Percentiles rank a stretch among this genome's conserved stretches.
phyloP scores from a whole-genome alignment of 2,329 filamentous ascomycete species.

The Cercospora nicotianae region DNA sequence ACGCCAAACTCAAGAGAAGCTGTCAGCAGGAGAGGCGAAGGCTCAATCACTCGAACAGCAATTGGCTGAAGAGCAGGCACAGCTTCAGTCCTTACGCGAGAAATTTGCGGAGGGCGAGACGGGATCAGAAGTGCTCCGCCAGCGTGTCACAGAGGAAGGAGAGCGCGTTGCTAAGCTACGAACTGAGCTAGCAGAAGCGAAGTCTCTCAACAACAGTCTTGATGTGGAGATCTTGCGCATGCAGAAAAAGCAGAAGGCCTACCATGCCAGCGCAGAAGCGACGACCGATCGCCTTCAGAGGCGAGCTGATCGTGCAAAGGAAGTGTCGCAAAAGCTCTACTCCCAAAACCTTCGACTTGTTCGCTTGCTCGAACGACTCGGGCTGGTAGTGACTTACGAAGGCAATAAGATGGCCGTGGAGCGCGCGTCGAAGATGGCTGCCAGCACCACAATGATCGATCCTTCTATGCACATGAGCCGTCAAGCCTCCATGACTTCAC shows the following conservation, averaged over 20 bases:
- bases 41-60: constrained; percentile 51
- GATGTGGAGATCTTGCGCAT: constrained; percentile 72
- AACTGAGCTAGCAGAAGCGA: constrained; percentile 70
- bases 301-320: constrained; percentile 72
- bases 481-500: constrained; percentile 57
- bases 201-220: constrained; percentile 71
- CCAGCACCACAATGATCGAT: constrained; percentile 49
- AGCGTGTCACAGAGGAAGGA: constrained; percentile 74
- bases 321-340: constrained; percentile 80
- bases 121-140: constrained; percentile 75
- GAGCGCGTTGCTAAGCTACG: constrained; percentile 65
- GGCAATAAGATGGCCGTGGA: constrained; percentile 70
- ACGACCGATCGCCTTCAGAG: constrained; percentile 63
- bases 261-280: constrained; percentile 50
- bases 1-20: constrained; percentile 43
- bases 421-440: constrained; percentile 61
- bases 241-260: constrained; percentile 62
- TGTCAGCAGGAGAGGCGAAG: constrained; percentile 51
- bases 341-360: constrained; percentile 81
- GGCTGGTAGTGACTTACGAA: constrained; percentile 76
- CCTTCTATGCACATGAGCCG: constrained; percentile 48
- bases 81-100: constrained; percentile 66
- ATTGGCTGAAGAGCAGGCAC: constrained; percentile 65
- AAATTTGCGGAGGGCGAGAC: constrained; percentile 81
- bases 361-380: constrained; percentile 80